A percentile compares a stretch with the other conserved stretches of the same genome.
Evolutionary conservation across 768 basidiomycete genomes (phyloP).

Genomic region (Termitomyces sp.): DNA sequence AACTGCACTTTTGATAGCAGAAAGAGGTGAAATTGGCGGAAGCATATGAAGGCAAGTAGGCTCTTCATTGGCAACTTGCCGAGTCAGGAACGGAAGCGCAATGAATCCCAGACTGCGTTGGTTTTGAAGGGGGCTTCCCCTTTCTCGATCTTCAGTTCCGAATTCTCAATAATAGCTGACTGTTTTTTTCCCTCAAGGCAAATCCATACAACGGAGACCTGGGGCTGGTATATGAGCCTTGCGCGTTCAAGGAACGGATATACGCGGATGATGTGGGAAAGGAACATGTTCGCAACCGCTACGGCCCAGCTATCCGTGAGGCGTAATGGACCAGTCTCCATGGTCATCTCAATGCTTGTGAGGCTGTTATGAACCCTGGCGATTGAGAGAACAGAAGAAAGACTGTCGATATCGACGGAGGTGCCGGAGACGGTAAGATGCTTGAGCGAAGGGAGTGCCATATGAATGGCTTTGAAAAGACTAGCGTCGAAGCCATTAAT

Average conservation of each 20-base stretch:
- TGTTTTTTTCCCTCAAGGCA: background rate
- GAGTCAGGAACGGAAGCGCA: background rate
- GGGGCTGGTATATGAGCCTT: conserved; percentile 15
- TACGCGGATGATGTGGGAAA: conserved; percentile 6
- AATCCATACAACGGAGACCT: conserved; percentile 14
- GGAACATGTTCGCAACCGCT: conserved; percentile 11
- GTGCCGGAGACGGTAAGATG: conserved; percentile 15
- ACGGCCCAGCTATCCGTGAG: conserved; percentile 13
- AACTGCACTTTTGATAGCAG: background rate
- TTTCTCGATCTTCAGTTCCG: conserved; percentile 14
- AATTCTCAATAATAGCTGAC: background rate
- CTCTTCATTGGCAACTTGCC: background rate
- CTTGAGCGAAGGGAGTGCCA: conserved; percentile 12
- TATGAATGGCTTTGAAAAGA: conserved; percentile 14
- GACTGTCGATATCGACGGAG: conserved; percentile 13
- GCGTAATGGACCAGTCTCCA: conserved; percentile 11
- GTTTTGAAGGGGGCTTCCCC: conserved; percentile 1
- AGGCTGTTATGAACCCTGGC: conserved; percentile 7
- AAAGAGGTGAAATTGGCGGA: no score
- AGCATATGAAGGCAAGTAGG: background rate
- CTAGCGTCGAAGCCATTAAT: conserved; percentile 7
- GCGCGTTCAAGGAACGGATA: conserved; percentile 14
- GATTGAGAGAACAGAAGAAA: conserved; percentile 7
- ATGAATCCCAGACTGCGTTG: background rate
- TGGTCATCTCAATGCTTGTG: conserved; percentile 11